A percentile compares a stretch with the other conserved stretches of the same genome.
Conservation (phyloP, 1,284 basidiomycete genomes). For the Exobasidium rhododendri region DNA sequence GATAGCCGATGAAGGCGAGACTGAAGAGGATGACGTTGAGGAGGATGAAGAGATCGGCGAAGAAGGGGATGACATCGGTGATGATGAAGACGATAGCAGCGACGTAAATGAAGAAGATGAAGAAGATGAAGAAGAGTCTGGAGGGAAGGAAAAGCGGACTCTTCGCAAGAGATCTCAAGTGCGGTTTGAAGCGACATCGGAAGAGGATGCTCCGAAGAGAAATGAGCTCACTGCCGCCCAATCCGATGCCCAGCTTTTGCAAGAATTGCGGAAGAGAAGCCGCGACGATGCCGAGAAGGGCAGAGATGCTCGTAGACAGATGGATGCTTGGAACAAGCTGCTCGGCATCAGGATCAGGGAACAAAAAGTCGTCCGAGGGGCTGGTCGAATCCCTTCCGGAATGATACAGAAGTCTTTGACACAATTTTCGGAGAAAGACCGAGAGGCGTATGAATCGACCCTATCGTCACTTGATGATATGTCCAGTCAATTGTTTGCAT, state of each 20-base stretch:
- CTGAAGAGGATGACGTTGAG: conserved; percentile 20
- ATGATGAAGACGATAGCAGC: conserved; percentile 8
- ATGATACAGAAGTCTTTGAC: neutral
- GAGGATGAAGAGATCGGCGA: conserved; percentile 20
- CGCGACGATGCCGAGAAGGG: conserved; percentile 46
- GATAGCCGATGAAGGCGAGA: conserved; percentile 5
- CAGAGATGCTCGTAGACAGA: conserved; percentile 38
- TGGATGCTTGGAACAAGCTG: conserved; percentile 38
- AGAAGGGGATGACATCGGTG: conserved; percentile 15
- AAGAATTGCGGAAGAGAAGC: conserved; percentile 30
- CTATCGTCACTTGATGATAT: neutral
- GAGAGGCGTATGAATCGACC: neutral
- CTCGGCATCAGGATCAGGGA: conserved; percentile 44
- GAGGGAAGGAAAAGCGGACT: neutral
- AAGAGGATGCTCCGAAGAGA: neutral
- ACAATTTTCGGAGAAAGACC: neutral
- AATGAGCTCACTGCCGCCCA: conserved; percentile 28
- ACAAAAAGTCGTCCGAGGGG: conserved; percentile 22
- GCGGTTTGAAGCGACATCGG: neutral
- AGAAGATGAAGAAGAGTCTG: conserved; percentile 7
- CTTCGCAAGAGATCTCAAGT: neutral
- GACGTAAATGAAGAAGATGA: neutral
- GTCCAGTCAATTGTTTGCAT: neutral
- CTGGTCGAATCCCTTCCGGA: conserved; percentile 15
- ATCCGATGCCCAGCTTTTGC: conserved; percentile 27